Evolutionary conservation across 805 yeast species (phyloP).

Genomic region (Teunomyces atbi): DNA sequence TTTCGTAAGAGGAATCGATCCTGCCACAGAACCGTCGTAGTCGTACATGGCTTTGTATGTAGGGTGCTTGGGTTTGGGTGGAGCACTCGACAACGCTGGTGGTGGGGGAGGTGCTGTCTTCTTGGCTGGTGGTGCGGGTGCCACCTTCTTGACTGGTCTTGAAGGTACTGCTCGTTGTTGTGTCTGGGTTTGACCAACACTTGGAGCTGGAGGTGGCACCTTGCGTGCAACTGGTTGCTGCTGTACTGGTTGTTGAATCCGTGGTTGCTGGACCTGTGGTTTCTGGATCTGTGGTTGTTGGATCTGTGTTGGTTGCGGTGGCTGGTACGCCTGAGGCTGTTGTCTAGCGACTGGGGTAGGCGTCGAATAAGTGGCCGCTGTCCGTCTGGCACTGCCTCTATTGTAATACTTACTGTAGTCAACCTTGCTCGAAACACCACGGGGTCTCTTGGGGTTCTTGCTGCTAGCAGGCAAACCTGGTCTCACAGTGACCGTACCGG

Average conservation of each 20-base stretch:
- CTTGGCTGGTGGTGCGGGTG: constrained; percentile 64
- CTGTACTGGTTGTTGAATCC: constrained; percentile 8
- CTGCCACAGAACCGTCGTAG: constrained; percentile 80
- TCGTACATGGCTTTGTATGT: constrained; percentile 84
- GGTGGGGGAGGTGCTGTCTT: constrained; percentile 41
- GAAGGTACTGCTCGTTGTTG: constrained; percentile 20
- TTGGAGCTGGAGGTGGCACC: constrained; percentile 14
- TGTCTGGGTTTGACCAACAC: constrained; percentile 8
- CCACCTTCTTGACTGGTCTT: constrained; percentile 33
- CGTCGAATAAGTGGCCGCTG: constrained; percentile 6
- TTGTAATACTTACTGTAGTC: constrained; percentile 44
- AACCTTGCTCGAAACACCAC: constrained; percentile 42
- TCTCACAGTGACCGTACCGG: constrained; percentile 79
- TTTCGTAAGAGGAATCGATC: constrained; percentile 73
- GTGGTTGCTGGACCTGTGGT: constrained; percentile 18
- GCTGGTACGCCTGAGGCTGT: constrained; percentile 9
- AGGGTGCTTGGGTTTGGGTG: constrained; percentile 64
- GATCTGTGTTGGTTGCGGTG: constrained; percentile 15
- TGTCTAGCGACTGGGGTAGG: constrained; percentile 18
- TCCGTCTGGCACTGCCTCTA: constrained; percentile 22
- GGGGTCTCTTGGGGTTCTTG: constrained; percentile 72
- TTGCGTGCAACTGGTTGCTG: constrained; percentile 8
- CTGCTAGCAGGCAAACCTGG: constrained; percentile 76
- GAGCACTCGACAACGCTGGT: constrained; percentile 47
- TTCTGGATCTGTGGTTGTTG: constrained; percentile 24